A percentile compares a stretch with the other conserved stretches of the same genome.
phyloP scores from a whole-genome alignment of 192 early-diverging fungal species.

The Mycoemilia scoparia region DNA sequence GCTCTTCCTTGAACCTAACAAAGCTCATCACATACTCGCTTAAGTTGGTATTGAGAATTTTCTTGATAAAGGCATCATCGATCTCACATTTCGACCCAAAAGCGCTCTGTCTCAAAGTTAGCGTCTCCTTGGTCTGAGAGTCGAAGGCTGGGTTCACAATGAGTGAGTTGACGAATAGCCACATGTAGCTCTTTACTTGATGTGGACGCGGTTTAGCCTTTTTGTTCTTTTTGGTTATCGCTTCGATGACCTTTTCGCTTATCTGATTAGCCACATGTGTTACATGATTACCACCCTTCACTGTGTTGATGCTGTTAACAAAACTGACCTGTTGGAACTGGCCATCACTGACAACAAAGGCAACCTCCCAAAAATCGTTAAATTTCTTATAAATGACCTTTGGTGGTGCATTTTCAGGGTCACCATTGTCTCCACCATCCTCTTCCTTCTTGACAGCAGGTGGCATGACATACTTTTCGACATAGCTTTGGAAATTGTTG shows the following conservation, averaged over 20 bases:
- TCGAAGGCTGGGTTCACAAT: slow-evolving; percentile 94
- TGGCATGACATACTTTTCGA: slow-evolving; percentile 50
- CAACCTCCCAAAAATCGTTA: slow-evolving; percentile 83
- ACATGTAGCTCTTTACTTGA: slow-evolving; percentile 79
- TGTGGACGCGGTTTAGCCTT: slow-evolving; percentile 54
- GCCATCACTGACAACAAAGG: slow-evolving; percentile 78
- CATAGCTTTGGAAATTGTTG: slow-evolving; percentile 81
- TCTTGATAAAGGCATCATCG: slow-evolving; percentile 63
- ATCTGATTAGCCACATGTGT: slow-evolving; percentile 70
- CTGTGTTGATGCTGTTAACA: slow-evolving; percentile 91
- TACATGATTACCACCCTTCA: slow-evolving; percentile 83
- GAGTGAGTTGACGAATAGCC: slow-evolving; percentile 81
- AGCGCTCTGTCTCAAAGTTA: slow-evolving; percentile 54
- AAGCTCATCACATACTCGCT: slow-evolving; percentile 59
- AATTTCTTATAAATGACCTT: slow-evolving; percentile 53
- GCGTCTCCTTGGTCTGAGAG: slow-evolving; percentile 91
- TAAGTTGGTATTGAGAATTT: slow-evolving; percentile 69
- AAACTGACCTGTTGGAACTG: slow-evolving; percentile 93
- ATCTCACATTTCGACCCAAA: slow-evolving; percentile 71
- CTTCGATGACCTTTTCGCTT: slow-evolving; percentile 41
- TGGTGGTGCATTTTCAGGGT: slow-evolving; percentile 9
- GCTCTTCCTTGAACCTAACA: slow-evolving; percentile 50
- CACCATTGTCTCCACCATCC: slow-evolving; percentile 5
- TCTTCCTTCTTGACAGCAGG: not conserved
- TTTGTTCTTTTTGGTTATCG: slow-evolving; percentile 61